These are phyloP conservation scores for Cyclotella choctawhatcheeana DNA, from an alignment of 108 stramenopile genomes.

Conservation along the genomic window DNA sequence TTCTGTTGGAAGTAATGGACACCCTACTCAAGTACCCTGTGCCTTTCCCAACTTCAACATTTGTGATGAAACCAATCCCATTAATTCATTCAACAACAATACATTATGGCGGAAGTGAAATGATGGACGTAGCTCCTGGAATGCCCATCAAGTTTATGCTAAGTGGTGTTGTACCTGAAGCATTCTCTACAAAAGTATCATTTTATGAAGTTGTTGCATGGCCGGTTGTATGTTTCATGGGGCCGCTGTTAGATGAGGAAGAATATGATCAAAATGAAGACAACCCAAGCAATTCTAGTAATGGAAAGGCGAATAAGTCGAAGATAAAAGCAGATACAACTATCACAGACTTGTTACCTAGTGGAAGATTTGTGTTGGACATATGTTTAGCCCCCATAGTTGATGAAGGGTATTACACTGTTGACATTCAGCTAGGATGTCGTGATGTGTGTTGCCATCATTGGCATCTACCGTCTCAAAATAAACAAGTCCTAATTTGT, in stretches of 20 bases:
- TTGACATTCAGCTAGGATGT: slow-evolving; percentile 16
- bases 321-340: neutral
- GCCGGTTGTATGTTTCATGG: slow-evolving; percentile 13
- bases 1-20: slow-evolving; percentile 15
- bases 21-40: slow-evolving; percentile 18
- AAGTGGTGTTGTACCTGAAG: slow-evolving; percentile 23
- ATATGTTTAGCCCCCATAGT: slow-evolving; percentile 30
- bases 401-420: slow-evolving; percentile 21
- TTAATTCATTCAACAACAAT: slow-evolving; percentile 5
- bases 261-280: slow-evolving; percentile 9
- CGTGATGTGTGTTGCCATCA: slow-evolving; percentile 31
- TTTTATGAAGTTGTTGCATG: slow-evolving; percentile 34
- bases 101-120: neutral
- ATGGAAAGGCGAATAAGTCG: neutral
- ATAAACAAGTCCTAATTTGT: slow-evolving; percentile 6
- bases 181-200: slow-evolving; percentile 12
- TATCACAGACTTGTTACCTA: slow-evolving; percentile 16
- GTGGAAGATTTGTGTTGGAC: slow-evolving; percentile 24
- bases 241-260: slow-evolving; percentile 30
- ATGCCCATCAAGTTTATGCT: slow-evolving; percentile 12
- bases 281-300: neutral
- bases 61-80: slow-evolving; percentile 23
- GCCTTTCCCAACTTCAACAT: slow-evolving; percentile 30
- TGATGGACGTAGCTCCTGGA: slow-evolving; percentile 25
- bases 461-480: slow-evolving; percentile 23